phyloP scores from a whole-genome alignment of 768 basidiomycete genomes.

The Rhodotorula kratochvilovae region DNA sequence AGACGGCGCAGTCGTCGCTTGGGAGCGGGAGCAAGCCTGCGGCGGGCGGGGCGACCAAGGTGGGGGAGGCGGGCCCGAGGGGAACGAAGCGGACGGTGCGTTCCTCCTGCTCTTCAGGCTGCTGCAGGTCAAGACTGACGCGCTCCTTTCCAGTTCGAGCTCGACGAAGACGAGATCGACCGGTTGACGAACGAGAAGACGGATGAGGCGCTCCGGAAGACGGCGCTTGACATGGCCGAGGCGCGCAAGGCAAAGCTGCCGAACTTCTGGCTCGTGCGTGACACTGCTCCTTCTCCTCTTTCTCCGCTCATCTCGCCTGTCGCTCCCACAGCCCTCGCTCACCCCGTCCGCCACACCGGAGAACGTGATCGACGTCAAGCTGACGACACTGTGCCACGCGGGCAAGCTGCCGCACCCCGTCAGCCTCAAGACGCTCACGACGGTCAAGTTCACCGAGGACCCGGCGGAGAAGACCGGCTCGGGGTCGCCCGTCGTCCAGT shows the following conservation, averaged over 20 bases:
- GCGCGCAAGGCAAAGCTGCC: conserved; percentile 81
- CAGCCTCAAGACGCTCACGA: conserved; percentile 72
- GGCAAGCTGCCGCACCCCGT: conserved; percentile 72
- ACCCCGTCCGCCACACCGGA: conserved; percentile 36
- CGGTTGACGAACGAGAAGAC: conserved; percentile 73
- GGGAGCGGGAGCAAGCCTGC: conserved; percentile 50
- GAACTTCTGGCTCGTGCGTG: conserved; percentile 76
- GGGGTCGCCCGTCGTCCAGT: conserved; percentile 55
- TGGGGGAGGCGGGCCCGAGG: conserved; percentile 41
- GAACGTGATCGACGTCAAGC: conserved; percentile 51
- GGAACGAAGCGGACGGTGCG: conserved; percentile 57
- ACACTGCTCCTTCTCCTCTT: background rate
- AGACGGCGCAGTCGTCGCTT: conserved; percentile 73
- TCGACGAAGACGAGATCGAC: conserved; percentile 69
- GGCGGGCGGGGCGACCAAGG: conserved; percentile 43
- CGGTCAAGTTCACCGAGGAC: conserved; percentile 69
- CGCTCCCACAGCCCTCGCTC: conserved; percentile 8
- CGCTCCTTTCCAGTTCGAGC: conserved; percentile 61
- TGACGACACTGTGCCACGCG: conserved; percentile 83
- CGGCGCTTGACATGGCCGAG: conserved; percentile 66
- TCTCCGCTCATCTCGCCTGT: background rate
- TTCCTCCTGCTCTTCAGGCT: too few species aligned
- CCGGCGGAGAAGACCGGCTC: conserved; percentile 27
- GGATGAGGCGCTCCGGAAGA: conserved; percentile 73
- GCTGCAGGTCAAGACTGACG: too few species aligned